phyloP scores from a whole-genome alignment of 768 basidiomycete species.

The Tricholoma sp. region DNA sequence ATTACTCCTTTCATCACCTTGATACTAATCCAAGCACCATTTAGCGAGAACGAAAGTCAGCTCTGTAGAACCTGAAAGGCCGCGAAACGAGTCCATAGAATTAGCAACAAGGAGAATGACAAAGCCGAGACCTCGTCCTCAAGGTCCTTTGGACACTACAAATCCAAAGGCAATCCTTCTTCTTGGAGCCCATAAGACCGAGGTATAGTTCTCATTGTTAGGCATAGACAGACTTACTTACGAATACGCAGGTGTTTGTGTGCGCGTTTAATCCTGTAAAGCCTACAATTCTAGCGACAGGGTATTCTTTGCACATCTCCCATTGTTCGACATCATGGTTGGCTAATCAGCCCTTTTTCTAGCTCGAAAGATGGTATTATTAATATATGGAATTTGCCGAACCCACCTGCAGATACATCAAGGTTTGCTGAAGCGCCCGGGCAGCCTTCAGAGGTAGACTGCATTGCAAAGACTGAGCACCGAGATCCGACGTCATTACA shows the following conservation, averaged over 20 bases:
- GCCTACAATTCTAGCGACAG: slow-evolving; percentile 60
- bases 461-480: slow-evolving; percentile 39
- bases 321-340: slow-evolving; percentile 1
- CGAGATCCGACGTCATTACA: slow-evolving; percentile 73
- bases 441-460: slow-evolving; percentile 42
- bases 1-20: background rate
- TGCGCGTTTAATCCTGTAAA: slow-evolving; percentile 73
- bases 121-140: slow-evolving; percentile 30
- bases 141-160: slow-evolving; percentile 40
- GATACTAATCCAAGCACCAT: background rate
- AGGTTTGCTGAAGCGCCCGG: slow-evolving; percentile 26
- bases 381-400: slow-evolving; percentile 66
- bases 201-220: slow-evolving; percentile 30
- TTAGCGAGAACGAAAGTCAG: slow-evolving; percentile 11
- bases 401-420: slow-evolving; percentile 24
- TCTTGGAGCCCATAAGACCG: slow-evolving; percentile 56
- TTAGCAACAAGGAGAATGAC: slow-evolving; percentile 19
- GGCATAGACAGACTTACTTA: background rate
- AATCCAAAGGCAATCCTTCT: slow-evolving; percentile 40
- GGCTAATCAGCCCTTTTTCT: slow-evolving; percentile 6
- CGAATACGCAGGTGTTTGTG: slow-evolving; percentile 59
- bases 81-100: slow-evolving; percentile 8
- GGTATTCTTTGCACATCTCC: slow-evolving; percentile 41
- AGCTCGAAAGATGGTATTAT: slow-evolving; percentile 77
- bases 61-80: slow-evolving; percentile 9